Evolutionary conservation across 345 rosid genomes (phyloP).

Genomic region (Hypericum perforatum): DNA sequence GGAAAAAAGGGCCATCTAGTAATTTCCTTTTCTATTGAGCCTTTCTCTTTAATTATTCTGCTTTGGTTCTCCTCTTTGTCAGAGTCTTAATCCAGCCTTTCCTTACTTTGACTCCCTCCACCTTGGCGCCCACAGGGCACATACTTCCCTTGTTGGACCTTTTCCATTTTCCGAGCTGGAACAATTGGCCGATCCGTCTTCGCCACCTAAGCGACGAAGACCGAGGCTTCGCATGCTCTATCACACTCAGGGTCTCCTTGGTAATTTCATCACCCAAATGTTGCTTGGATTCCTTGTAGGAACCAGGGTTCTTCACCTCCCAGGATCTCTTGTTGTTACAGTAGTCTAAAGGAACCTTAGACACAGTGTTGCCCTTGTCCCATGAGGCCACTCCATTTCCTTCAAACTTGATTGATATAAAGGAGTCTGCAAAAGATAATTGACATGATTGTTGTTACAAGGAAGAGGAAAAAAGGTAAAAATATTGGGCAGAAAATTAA

Average conservation of each 20-base stretch:
- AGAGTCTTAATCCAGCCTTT: slow-evolving; percentile 80
- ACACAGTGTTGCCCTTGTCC: slow-evolving; percentile 52
- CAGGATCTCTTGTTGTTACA: slow-evolving; percentile 26
- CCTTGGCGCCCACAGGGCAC: slow-evolving; percentile 64
- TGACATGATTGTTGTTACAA: neutral
- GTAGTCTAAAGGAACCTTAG: slow-evolving; percentile 41
- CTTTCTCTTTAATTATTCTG: slow-evolving; percentile 20
- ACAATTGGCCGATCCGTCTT: slow-evolving; percentile 67
- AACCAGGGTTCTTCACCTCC: neutral
- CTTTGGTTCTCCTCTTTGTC: slow-evolving; percentile 60
- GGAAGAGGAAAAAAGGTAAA: neutral
- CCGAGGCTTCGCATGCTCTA: slow-evolving; percentile 52
- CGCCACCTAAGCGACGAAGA: slow-evolving; percentile 69
- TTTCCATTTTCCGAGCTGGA: slow-evolving; percentile 72
- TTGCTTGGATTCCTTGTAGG: slow-evolving; percentile 12
- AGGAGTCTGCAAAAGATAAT: slow-evolving; percentile 49
- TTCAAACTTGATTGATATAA: slow-evolving; percentile 87
- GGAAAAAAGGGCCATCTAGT: slow-evolving; percentile 5
- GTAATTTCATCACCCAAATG: neutral
- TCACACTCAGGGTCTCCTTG: slow-evolving; percentile 32
- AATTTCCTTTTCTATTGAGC: slow-evolving; percentile 17
- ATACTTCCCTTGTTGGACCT: slow-evolving; percentile 48
- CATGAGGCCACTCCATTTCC: slow-evolving; percentile 75
- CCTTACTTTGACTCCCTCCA: slow-evolving; percentile 66
- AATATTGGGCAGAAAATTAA: neutral